These are phyloP conservation scores for Debaryomyces hansenii DNA, from an alignment of 805 yeast species.

Conservation along the genomic window DNA sequence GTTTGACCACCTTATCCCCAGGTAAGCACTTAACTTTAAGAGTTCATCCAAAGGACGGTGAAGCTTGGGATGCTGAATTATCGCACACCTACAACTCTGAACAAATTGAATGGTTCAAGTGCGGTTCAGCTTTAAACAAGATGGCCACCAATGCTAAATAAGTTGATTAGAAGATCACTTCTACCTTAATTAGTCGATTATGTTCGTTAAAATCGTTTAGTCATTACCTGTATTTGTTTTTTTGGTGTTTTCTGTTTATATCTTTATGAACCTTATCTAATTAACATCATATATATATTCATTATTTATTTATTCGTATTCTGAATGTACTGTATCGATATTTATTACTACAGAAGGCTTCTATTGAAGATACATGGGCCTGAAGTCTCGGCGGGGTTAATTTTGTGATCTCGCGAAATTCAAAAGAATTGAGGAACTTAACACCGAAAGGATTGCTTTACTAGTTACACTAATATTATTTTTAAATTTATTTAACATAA, in stretches of 20 bases:
- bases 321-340: neutral
- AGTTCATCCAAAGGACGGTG: slow-evolving; percentile 60
- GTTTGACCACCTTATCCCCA: slow-evolving; percentile 84
- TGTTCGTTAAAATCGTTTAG: neutral
- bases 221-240: neutral
- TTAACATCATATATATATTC: slow-evolving; percentile 1
- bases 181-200: neutral
- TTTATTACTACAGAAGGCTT: too few species aligned
- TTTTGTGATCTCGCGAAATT: too few species aligned
- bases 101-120: slow-evolving; percentile 99
- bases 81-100: slow-evolving; percentile 95
- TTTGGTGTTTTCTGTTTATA: neutral
- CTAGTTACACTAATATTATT: too few species aligned
- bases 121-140: slow-evolving; percentile 98
- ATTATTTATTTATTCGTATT: slow-evolving; percentile 1
- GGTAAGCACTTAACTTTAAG: slow-evolving; percentile 86
- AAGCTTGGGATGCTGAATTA: slow-evolving; percentile 84
- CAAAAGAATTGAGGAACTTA: too few species aligned
- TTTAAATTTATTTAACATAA: neutral
- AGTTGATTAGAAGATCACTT: neutral
- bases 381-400: too few species aligned
- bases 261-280: neutral
- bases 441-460: too few species aligned
- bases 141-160: slow-evolving; percentile 51
- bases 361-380: too few species aligned